Evolutionary conservation across 148 eudicot genomes (phyloP).

Genomic region (Chenopodium suecicum): DNA sequence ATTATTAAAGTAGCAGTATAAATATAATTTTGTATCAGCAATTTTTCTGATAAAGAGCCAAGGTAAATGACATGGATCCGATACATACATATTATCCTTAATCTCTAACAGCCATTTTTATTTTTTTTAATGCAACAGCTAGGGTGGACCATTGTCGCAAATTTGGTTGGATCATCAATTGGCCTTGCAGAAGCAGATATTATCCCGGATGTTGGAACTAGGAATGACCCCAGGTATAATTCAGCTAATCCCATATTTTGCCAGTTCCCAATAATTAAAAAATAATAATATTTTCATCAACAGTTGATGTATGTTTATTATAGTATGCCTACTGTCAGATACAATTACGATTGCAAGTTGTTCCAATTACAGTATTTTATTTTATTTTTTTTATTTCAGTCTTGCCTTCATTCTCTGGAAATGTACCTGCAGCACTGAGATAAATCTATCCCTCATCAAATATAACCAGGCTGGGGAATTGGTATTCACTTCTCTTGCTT

Average conservation of each 20-base stretch:
- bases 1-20: not conserved
- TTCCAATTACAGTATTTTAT: not conserved
- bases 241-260: not conserved
- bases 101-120: not conserved
- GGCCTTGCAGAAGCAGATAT: conserved; percentile 73
- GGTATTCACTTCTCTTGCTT: conserved; percentile 46
- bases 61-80: not conserved
- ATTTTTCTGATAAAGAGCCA: not conserved
- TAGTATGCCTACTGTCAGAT: not conserved
- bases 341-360: not conserved
- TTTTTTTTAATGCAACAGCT: conserved; percentile 43
- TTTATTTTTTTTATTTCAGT: conserved; percentile 36
- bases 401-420: conserved; percentile 96
- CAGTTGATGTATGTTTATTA: not conserved
- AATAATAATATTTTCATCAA: not conserved
- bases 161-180: conserved; percentile 88
- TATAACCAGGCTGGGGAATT: conserved; percentile 86
- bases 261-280: not conserved
- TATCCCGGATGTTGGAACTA: conserved; percentile 79
- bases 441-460: conserved; percentile 74
- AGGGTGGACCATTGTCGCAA: conserved; percentile 98
- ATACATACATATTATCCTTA: conserved; percentile 3
- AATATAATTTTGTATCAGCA: conserved; percentile 1
- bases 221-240: conserved; percentile 97
- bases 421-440: conserved; percentile 84